These are phyloP conservation scores for Mycena latifolia DNA, from an alignment of 768 basidiomycete genomes.

Conservation along the genomic window DNA sequence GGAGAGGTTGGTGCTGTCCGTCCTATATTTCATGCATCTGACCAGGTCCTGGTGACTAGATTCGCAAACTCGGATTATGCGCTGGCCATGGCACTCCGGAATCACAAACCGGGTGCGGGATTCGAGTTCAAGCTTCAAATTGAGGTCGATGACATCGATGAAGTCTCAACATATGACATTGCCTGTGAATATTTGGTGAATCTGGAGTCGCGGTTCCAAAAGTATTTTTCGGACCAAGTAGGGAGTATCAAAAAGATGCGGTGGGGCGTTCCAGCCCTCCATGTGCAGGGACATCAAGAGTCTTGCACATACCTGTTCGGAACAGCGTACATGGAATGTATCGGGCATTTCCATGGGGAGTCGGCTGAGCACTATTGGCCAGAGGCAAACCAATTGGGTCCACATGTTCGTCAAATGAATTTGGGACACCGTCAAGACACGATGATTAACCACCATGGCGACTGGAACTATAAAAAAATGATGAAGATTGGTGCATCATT, in stretches of 20 bases:
- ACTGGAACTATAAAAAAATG: too few relatives aligned
- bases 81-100: slow-evolving; percentile 24
- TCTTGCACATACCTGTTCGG: slow-evolving; percentile 37
- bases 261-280: slow-evolving; percentile 34
- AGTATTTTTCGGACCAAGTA: slow-evolving; percentile 28
- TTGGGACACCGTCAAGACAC: slow-evolving; percentile 4
- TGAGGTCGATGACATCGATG: slow-evolving; percentile 18
- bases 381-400: slow-evolving; percentile 21
- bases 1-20: slow-evolving; percentile 17
- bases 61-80: slow-evolving; percentile 31
- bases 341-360: slow-evolving; percentile 40
- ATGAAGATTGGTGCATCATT: background rate
- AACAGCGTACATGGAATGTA: slow-evolving; percentile 33
- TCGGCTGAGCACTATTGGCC: slow-evolving; percentile 9
- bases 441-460: slow-evolving; percentile 2
- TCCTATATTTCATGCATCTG: background rate
- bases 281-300: slow-evolving; percentile 38
- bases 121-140: background rate
- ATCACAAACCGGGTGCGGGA: too few relatives aligned
- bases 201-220: slow-evolving; percentile 22
- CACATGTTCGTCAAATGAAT: slow-evolving; percentile 40
- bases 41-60: background rate
- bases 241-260: slow-evolving; percentile 18
- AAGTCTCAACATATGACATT: slow-evolving; percentile 33
- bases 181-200: slow-evolving; percentile 34